These are phyloP conservation scores for Adenanthera pavonina DNA, from an alignment of 306 rosid genomes.

Conservation along the genomic window DNA sequence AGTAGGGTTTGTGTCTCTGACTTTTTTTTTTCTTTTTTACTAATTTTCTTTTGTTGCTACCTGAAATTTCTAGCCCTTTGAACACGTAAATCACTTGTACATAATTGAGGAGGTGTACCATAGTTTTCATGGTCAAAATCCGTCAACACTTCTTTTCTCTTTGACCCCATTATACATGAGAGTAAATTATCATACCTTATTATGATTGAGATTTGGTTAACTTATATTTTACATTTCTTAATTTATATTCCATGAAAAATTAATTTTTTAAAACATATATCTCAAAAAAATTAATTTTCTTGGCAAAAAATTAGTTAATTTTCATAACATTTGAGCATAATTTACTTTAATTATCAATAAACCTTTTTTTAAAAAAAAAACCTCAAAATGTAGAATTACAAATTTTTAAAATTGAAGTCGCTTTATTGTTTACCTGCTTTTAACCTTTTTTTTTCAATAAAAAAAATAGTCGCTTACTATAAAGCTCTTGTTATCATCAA, in stretches of 20 bases:
- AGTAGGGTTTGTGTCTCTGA: slow-evolving; percentile 24
- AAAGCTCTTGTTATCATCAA: too few species aligned
- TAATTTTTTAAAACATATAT: too few species aligned
- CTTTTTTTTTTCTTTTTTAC: neutral
- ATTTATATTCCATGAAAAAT: too few species aligned
- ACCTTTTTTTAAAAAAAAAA: too few species aligned
- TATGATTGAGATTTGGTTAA: neutral
- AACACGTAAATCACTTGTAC: neutral
- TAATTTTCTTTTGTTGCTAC: neutral
- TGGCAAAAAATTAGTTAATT: too few species aligned
- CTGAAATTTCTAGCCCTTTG: neutral
- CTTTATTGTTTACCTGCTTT: too few species aligned
- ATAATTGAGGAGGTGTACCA: neutral
- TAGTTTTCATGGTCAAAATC: neutral
- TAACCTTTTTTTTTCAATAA: too few species aligned
- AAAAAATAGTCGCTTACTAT: neutral
- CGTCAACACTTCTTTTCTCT: neutral
- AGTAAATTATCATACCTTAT: neutral
- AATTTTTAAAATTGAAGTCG: too few species aligned
- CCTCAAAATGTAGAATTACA: too few species aligned
- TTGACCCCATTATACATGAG: neutral
- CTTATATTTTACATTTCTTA: neutral
- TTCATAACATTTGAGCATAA: too few species aligned
- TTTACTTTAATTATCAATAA: too few species aligned
- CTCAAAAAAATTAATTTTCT: too few species aligned